Evolutionary conservation across 2,329 filamentous ascomycete species (phyloP).

Genomic region (Fonsecaea pugnacius): DNA sequence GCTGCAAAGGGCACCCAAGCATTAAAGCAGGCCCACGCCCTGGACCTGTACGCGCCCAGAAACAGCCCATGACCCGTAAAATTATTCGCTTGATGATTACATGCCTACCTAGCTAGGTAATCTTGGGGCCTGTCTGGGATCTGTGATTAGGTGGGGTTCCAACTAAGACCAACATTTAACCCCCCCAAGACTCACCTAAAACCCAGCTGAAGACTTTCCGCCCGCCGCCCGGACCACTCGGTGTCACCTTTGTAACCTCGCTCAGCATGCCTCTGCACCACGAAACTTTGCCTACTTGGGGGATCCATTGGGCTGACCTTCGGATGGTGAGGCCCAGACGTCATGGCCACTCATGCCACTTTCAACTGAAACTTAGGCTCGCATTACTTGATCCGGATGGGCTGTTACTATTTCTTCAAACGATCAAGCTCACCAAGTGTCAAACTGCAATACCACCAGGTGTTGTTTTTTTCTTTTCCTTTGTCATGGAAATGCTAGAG

Average conservation of each 20-base stretch:
- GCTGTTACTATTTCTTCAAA: slow-evolving; percentile 9
- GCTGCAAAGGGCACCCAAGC: not conserved
- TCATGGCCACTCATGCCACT: slow-evolving; percentile 10
- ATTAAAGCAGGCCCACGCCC: not conserved
- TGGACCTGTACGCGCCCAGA: not conserved
- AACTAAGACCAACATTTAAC: slow-evolving; percentile 1
- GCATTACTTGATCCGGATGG: slow-evolving; percentile 14
- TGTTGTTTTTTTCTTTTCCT: not conserved
- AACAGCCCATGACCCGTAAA: not conserved
- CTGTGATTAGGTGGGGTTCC: not conserved
- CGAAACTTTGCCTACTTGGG: not conserved
- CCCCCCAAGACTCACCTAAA: not conserved
- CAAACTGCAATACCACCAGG: not conserved
- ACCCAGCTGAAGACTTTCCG: slow-evolving; percentile 5
- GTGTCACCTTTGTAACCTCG: not conserved
- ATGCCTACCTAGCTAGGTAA: too few relatives aligned
- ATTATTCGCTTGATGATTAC: slow-evolving; percentile 7
- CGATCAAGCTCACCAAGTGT: not conserved
- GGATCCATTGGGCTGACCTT: not conserved
- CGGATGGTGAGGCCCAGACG: not conserved
- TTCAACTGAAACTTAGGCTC: slow-evolving; percentile 12
- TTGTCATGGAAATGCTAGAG: not conserved
- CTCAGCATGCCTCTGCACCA: not conserved
- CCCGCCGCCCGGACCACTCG: not conserved
- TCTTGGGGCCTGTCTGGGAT: not conserved